Conservation (phyloP, 2,329 filamentous ascomycete genomes). For the Alternaria hordeiaustralica region DNA sequence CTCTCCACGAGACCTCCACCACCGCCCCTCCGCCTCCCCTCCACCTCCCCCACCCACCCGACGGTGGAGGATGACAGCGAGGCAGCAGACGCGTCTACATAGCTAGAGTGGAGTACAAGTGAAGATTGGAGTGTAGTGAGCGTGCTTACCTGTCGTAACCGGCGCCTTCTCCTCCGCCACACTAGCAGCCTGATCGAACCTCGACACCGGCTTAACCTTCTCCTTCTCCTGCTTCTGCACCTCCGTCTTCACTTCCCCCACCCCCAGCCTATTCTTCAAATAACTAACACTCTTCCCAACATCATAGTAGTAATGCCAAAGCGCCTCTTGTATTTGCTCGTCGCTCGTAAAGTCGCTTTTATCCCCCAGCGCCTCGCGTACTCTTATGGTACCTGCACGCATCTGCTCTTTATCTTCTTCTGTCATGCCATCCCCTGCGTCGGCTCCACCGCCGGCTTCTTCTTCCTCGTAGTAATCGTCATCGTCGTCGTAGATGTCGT, state of each 20-base stretch:
- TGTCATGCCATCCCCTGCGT: constrained; percentile 28
- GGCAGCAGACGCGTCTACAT: constrained; percentile 15
- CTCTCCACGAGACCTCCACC: too few relatives aligned
- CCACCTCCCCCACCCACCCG: too few relatives aligned
- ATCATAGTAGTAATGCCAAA: constrained; percentile 98
- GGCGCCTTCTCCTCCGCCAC: constrained; percentile 48
- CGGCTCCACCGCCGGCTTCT: constrained; percentile 32
- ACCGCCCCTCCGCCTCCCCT: too few relatives aligned
- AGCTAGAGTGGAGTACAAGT: constrained; percentile 18
- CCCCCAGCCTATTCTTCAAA: constrained; percentile 64
- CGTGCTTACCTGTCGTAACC: constrained; percentile 56
- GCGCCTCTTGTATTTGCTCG: constrained; percentile 81
- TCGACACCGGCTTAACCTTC: constrained; percentile 40
- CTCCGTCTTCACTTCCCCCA: constrained; percentile 23
- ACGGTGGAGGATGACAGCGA: constrained; percentile 13
- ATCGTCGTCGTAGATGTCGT: constrained; percentile 61
- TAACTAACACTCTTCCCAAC: constrained; percentile 84
- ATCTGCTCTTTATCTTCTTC: constrained; percentile 58
- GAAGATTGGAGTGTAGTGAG: constrained; percentile 18
- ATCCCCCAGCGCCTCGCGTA: constrained; percentile 69
- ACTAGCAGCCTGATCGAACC: constrained; percentile 55
- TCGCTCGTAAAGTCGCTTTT: constrained; percentile 64
- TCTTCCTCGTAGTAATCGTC: constrained; percentile 52
- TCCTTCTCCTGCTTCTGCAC: constrained; percentile 53
- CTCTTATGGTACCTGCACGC: constrained; percentile 69